A percentile compares a stretch with the other conserved stretches of the same genome.
Evolutionary conservation across 1,284 basidiomycete species (phyloP).

Genomic region (Austroboletus niveus): DNA sequence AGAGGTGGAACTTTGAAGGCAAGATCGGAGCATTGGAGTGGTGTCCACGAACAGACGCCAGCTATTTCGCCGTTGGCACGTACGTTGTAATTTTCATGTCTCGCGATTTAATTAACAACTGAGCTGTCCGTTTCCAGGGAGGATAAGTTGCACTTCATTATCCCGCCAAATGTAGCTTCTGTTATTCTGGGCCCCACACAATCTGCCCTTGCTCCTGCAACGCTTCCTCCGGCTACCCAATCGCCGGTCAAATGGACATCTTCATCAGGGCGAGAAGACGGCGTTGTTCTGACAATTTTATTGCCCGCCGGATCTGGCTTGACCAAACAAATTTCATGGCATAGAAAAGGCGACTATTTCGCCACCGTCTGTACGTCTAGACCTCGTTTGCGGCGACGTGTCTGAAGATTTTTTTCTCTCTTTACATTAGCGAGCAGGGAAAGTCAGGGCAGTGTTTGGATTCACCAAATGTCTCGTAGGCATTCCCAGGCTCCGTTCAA

Average conservation of each 20-base stretch:
- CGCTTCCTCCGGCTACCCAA: constrained; percentile 57
- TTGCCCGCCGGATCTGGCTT: constrained; percentile 71
- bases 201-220: constrained; percentile 61
- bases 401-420: constrained; percentile 12
- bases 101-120: constrained; percentile 3
- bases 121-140: constrained; percentile 49
- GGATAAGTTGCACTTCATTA: constrained; percentile 77
- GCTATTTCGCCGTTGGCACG: constrained; percentile 80
- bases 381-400: constrained; percentile 6
- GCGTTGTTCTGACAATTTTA: constrained; percentile 56
- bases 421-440: constrained; percentile 52
- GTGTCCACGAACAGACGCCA: constrained; percentile 87
- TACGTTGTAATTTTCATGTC: constrained; percentile 43
- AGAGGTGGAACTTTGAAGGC: constrained; percentile 81
- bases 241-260: constrained; percentile 71
- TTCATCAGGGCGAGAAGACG: constrained; percentile 44
- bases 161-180: constrained; percentile 74
- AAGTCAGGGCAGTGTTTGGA: constrained; percentile 78
- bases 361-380: constrained; percentile 78
- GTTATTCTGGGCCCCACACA: constrained; percentile 61
- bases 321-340: constrained; percentile 88
- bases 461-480: constrained; percentile 91
- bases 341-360: constrained; percentile 94
- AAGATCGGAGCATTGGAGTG: constrained; percentile 89
- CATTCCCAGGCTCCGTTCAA: constrained; percentile 98